Conservation (phyloP, 805 yeast genomes). For the Dipodascopsis uninucleata region DNA sequence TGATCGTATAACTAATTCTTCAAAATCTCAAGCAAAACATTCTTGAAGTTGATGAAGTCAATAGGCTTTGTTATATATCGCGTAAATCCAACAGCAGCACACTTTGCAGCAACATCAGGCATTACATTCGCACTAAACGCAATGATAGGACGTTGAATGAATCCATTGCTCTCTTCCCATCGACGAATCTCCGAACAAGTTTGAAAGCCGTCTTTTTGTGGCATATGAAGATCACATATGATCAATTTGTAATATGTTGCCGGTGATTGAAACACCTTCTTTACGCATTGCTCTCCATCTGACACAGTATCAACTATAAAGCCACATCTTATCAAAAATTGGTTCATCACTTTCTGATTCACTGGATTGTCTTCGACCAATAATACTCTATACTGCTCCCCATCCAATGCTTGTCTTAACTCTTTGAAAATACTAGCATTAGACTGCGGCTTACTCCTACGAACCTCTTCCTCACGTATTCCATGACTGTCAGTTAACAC, state of each 20-base stretch:
- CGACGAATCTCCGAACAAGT: slow-evolving; percentile 35
- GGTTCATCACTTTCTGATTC: slow-evolving; percentile 79
- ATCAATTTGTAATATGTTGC: slow-evolving; percentile 32
- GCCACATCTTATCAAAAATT: slow-evolving; percentile 34
- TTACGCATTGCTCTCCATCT: slow-evolving; percentile 36
- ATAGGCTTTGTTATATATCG: slow-evolving; percentile 37
- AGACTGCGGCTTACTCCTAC: not conserved
- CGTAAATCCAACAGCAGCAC: slow-evolving; percentile 34
- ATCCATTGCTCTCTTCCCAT: slow-evolving; percentile 31
- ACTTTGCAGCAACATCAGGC: slow-evolving; percentile 35
- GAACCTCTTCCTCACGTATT: not conserved
- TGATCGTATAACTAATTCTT: too few species aligned
- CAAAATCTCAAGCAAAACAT: slow-evolving; percentile 12
- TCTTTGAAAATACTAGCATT: slow-evolving; percentile 29
- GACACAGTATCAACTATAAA: slow-evolving; percentile 33
- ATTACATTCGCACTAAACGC: slow-evolving; percentile 39
- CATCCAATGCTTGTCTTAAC: slow-evolving; percentile 20
- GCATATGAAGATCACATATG: slow-evolving; percentile 38
- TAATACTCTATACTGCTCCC: slow-evolving; percentile 42
- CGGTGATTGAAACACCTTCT: slow-evolving; percentile 25
- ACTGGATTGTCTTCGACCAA: slow-evolving; percentile 92
- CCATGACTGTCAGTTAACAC: not conserved
- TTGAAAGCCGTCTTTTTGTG: slow-evolving; percentile 37
- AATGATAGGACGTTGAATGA: slow-evolving; percentile 31
- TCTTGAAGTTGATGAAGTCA: slow-evolving; percentile 32